Base-by-base conservation (phyloP, 2,329 filamentous ascomycete species). In the Stachybotrys echinatus region DNA sequence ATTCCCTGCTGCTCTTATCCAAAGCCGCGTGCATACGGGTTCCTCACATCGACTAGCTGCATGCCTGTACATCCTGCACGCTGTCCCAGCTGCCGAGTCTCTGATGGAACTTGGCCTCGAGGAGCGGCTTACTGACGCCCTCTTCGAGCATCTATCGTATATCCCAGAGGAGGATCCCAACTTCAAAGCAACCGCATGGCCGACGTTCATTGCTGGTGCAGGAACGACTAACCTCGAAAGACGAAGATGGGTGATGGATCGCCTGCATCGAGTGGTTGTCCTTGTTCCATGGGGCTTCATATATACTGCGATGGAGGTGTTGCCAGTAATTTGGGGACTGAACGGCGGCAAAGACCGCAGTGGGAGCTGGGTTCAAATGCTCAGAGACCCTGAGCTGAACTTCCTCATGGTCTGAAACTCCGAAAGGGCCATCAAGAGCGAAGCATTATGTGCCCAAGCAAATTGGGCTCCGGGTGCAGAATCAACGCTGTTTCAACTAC, bases 131-230 rank as follows among this genome's bases (percentile, higher is more conserved):
- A 72, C 73, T 14, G 54, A 66, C 3, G 74, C 79, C 21, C 66
- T 80, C 1, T 67, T 79, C 6, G 50, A 69, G 3, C 72, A 79
- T 22, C 63, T 82, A 4, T 70, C 71, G 0, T 65, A 63, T 38
- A 72, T 83, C 3, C 71, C 72, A 1, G 68, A 74, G 8, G 66
- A 74, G 2, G 76, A 82, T 43, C 67, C 70, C 2, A 72, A 80
- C 19, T 74, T 80, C 65, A 83, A 82, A 55, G 77, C 75, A 0
- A 79, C 77, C 4, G 72, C 74, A 1, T 83, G 77, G 78, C 76
- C 79, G 0, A 73, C 78, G 0, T 83, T 83, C 48, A 69, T 83
- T 6, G 76, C 74, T 6, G 79, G 78, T 2, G 78, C 77, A 0
- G 76, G 79, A 48, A 73, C 74, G 0, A 69, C 67, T 42, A 68